Conservation (phyloP, 2,329 filamentous ascomycete species). For the Cordyceps cateniannulata region DNA sequence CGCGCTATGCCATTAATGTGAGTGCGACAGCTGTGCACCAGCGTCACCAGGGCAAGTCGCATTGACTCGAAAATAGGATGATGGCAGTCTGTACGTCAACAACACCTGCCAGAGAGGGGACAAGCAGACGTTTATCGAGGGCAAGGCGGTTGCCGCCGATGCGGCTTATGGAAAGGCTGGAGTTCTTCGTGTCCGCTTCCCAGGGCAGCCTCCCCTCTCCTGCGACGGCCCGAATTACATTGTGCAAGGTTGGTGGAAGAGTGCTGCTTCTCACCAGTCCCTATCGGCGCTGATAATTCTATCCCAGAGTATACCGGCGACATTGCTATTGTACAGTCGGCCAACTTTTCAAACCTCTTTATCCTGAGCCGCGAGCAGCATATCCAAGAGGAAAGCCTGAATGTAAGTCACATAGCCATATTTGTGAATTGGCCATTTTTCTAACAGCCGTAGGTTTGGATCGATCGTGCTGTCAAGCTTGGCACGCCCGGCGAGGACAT, state of each 20-base stretch:
- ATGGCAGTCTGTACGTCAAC: slow-evolving; percentile 26
- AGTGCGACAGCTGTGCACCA: slow-evolving; percentile 1
- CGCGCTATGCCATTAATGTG: slow-evolving; percentile 26
- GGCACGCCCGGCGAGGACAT: slow-evolving; percentile 21
- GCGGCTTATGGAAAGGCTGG: slow-evolving; percentile 23
- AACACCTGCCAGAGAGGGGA: slow-evolving; percentile 24
- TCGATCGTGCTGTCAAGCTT: slow-evolving; percentile 20
- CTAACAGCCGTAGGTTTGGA: slow-evolving; percentile 19
- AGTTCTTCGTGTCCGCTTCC: slow-evolving; percentile 26
- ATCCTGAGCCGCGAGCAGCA: slow-evolving; percentile 26
- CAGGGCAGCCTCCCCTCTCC: slow-evolving; percentile 21
- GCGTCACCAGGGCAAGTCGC: neutral
- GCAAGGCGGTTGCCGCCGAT: slow-evolving; percentile 22
- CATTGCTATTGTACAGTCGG: slow-evolving; percentile 26
- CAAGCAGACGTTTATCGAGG: slow-evolving; percentile 24
- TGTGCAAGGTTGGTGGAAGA: slow-evolving; percentile 23
- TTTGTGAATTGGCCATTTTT: neutral
- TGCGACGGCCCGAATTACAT: slow-evolving; percentile 29
- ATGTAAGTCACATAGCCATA: slow-evolving; percentile 18
- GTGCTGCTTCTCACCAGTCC: neutral
- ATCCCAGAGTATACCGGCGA: slow-evolving; percentile 23
- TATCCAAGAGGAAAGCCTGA: slow-evolving; percentile 20
- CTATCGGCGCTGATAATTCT: neutral
- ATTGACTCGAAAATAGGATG: slow-evolving; percentile 17
- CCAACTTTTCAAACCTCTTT: slow-evolving; percentile 27